Evolutionary conservation across 495 filamentous ascomycete genomes (phyloP), one percentile per base, ranked within the genome.

Genomic region (Trichoderma asperelloides): DNA sequence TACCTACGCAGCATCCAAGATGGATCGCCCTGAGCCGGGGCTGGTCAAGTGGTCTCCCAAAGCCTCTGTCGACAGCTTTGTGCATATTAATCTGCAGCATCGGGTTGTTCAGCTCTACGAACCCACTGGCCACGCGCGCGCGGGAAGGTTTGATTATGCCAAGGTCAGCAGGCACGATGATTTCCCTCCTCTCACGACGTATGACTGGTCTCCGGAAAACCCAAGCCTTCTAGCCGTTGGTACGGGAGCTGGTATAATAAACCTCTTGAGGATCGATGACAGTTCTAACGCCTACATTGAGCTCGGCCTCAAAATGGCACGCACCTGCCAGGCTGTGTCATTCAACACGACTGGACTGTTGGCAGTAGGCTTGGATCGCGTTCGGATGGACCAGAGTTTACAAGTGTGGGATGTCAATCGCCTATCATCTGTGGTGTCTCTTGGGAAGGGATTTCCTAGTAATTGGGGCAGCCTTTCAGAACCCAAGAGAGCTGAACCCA

Each of bases 371-470:
- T 80, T 98, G 49, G 96, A 98, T 71, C 85, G 91, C 68, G 92
- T 96, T 39, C 87, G 96, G 5, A 96, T 93, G 75, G 95, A 98
- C 76, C 89, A 89, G 68, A 96, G 92, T 71, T 81, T 98, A 55
- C 93, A 97, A 72, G 88, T 98, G 37, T 98, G 94, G 88, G 96
- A 98, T 76, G 82, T 96, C 64, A 90, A 87, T 69, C 87, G 88
- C 49, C 77, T 88, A 23, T 77, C 86, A 18, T 74, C 79, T 9
- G 77, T 79, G 69, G 79, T 84, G 68, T 65, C 21, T 68, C 73
- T 12, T 37, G 68, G 37, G 60, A 72, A 3, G 78, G 81, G 68
- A 76, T 79, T 57, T 74, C 77, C 23, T 67, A 73, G 45, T 15
- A 77, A 79, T 28, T 68, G 73, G 1, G 72, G 74, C 18, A 71